Percentiles rank a stretch among this genome's conserved stretches.
Evolutionary conservation across 2,329 filamentous ascomycete genomes (phyloP).

Genomic region (Macrophomina pseudophaseolina): DNA sequence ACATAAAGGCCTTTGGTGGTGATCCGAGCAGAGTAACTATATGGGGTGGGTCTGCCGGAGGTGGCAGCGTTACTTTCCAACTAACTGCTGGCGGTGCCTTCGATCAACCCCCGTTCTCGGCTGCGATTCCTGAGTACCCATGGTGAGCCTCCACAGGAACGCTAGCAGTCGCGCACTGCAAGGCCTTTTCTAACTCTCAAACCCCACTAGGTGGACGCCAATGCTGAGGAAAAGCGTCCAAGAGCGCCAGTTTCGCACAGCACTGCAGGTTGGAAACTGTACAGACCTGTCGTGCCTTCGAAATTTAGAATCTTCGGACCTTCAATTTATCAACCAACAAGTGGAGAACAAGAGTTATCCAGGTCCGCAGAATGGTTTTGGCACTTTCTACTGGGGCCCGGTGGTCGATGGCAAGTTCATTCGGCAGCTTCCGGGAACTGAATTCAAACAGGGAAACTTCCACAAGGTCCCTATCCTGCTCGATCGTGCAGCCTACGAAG

Average conservation of each 20-base stretch:
- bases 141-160: constrained; percentile 36
- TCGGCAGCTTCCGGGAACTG: constrained; percentile 40
- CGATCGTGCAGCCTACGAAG: constrained; percentile 47
- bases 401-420: constrained; percentile 49
- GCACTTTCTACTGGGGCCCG: constrained; percentile 49
- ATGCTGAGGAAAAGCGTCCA: constrained; percentile 16
- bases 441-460: constrained; percentile 42
- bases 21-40: constrained; percentile 65
- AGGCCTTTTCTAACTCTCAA: neutral
- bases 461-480: constrained; percentile 44
- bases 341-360: constrained; percentile 32
- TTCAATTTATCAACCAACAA: constrained; percentile 39
- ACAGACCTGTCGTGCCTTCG: constrained; percentile 38
- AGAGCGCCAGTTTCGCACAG: constrained; percentile 38
- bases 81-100: constrained; percentile 47
- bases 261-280: constrained; percentile 31
- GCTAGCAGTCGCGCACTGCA: no score
- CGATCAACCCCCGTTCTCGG: constrained; percentile 47
- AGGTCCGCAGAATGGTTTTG: constrained; percentile 34
- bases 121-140: constrained; percentile 44
- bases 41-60: constrained; percentile 66
- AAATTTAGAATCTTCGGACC: constrained; percentile 37
- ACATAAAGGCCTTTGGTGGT: constrained; percentile 60
- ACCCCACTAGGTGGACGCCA: neutral
- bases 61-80: constrained; percentile 57